Percentiles rank a stretch among this genome's conserved stretches.
phyloP scores from a whole-genome alignment of 1,139 yeast species.

The Yamadazyma dushanensis region DNA sequence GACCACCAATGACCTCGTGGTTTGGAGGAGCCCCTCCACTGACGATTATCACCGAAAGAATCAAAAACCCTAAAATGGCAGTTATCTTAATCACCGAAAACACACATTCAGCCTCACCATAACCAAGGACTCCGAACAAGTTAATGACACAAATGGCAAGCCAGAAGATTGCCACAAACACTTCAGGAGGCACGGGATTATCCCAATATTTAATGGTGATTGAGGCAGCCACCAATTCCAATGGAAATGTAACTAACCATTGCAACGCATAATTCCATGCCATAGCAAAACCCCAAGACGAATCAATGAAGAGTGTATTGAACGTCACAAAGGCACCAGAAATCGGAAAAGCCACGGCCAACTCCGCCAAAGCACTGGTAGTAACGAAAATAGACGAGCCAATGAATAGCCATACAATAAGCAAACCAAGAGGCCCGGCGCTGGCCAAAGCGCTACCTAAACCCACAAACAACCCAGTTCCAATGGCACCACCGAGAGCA shows the following conservation, averaged over 20 bases:
- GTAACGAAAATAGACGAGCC: constrained; percentile 35
- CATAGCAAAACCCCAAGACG: constrained; percentile 41
- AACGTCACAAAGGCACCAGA: constrained; percentile 42
- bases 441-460: constrained; percentile 31
- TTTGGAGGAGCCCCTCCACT: constrained; percentile 35
- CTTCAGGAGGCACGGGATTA: constrained; percentile 26
- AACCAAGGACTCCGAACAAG: constrained; percentile 37
- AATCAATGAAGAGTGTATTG: constrained; percentile 36
- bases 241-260: constrained; percentile 40
- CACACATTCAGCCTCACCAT: constrained; percentile 36
- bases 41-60: constrained; percentile 30
- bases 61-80: constrained; percentile 34
- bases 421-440: constrained; percentile 39
- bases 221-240: constrained; percentile 42
- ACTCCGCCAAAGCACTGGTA: constrained; percentile 36
- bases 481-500: constrained; percentile 44
- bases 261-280: constrained; percentile 45
- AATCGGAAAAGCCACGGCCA: constrained; percentile 42
- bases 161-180: constrained; percentile 33
- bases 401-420: constrained; percentile 33
- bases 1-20: constrained; percentile 36
- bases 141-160: constrained; percentile 28
- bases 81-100: constrained; percentile 31
- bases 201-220: constrained; percentile 35
- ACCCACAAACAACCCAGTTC: constrained; percentile 43